Evolutionary conservation across 2,329 filamentous ascomycete genomes (phyloP).

Genomic region (Ceratocystis destructans): DNA sequence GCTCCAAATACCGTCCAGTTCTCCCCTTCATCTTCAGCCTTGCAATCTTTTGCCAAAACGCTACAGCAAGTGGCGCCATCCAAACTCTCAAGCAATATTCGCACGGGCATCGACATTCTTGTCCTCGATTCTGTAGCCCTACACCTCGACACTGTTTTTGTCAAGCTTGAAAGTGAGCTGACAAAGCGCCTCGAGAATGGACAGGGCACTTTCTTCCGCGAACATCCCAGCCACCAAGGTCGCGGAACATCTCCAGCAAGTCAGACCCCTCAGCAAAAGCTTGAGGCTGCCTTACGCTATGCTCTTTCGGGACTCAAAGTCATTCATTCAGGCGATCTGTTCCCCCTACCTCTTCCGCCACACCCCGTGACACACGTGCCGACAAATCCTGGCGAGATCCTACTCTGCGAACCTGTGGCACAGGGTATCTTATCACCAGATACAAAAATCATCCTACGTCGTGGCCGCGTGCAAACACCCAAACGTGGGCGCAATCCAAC

Average conservation of each 20-base stretch:
- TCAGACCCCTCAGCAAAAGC: conserved; percentile 38
- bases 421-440: conserved; percentile 66
- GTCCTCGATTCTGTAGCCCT: conserved; percentile 70
- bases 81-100: conserved; percentile 56
- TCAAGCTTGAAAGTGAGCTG: conserved; percentile 69
- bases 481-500: conserved; percentile 38
- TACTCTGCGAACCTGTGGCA: conserved; percentile 85
- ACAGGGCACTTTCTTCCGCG: conserved; percentile 66
- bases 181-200: conserved; percentile 69
- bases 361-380: conserved; percentile 80
- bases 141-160: conserved; percentile 70
- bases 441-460: conserved; percentile 73
- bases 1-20: conserved; percentile 69
- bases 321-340: conserved; percentile 71
- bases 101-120: conserved; percentile 69
- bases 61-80: conserved; percentile 63
- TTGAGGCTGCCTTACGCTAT: conserved; percentile 55
- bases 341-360: conserved; percentile 61
- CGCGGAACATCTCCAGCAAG: conserved; percentile 15
- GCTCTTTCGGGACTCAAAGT: conserved; percentile 60
- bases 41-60: conserved; percentile 65
- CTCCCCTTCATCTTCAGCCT: conserved; percentile 54
- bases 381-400: conserved; percentile 71
- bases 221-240: conserved; percentile 32
- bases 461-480: conserved; percentile 40